Percentiles rank a stretch among this genome's conserved stretches.
These are phyloP conservation scores for Heritiera fomes DNA, from an alignment of 345 rosid species.

Conservation along the genomic window DNA sequence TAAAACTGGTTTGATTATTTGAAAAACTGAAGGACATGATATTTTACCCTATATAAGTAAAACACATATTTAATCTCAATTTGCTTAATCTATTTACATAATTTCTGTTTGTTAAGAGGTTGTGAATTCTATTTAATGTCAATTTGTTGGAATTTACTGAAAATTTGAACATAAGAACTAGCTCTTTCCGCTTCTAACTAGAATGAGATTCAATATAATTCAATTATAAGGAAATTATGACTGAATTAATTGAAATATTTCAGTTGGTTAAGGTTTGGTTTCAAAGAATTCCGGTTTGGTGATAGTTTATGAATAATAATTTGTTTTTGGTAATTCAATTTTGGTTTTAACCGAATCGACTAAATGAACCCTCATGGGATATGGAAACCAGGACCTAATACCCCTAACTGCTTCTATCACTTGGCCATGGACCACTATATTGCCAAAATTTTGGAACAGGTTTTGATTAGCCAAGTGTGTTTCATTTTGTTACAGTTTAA, in stretches of 20 bases:
- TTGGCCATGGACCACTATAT: not conserved
- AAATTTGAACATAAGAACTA: not conserved
- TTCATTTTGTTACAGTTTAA: not conserved
- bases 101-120: not conserved
- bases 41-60: not conserved
- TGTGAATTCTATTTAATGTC: not conserved
- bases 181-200: not conserved
- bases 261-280: not conserved
- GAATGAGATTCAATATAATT: not conserved
- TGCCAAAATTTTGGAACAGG: not conserved
- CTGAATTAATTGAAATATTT: not conserved
- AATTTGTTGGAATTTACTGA: not conserved
- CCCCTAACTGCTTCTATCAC: not conserved
- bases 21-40: not conserved
- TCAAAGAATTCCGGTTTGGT: not conserved
- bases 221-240: not conserved
- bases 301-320: not conserved
- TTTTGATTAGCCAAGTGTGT: not conserved
- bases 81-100: not conserved
- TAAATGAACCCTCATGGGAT: not conserved
- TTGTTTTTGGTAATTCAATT: not conserved
- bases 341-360: not conserved
- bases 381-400: not conserved
- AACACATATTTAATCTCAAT: not conserved
- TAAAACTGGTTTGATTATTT: not conserved